Conservation (phyloP, 371 early-diverging fungal species). For the Mortierella sp. region DNA sequence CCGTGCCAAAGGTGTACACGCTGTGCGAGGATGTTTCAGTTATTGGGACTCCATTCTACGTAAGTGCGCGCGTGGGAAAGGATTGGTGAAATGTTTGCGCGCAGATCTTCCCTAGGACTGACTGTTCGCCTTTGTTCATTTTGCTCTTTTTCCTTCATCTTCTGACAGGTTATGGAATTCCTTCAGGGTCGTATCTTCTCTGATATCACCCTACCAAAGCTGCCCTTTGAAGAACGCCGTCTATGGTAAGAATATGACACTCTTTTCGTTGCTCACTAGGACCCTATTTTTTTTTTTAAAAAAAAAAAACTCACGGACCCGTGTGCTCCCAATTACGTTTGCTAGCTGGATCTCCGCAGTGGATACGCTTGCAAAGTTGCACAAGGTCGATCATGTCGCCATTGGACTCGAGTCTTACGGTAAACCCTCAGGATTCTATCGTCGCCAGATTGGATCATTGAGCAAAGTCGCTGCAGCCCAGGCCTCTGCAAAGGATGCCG, state of each 20-base stretch:
- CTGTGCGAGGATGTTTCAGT: conserved; percentile 83
- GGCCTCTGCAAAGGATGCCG: conserved; percentile 68
- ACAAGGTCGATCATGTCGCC: conserved; percentile 71
- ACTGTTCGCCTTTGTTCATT: too few species aligned
- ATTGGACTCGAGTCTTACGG: conserved; percentile 84
- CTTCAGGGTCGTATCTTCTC: conserved; percentile 87
- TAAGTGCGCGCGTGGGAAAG: conserved; percentile 38
- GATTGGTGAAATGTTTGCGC: background rate
- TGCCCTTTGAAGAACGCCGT: conserved; percentile 68
- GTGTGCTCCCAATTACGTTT: background rate
- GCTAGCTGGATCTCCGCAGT: conserved; percentile 78
- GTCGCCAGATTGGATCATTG: conserved; percentile 82
- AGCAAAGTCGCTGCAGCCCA: conserved; percentile 75
- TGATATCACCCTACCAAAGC: conserved; percentile 65
- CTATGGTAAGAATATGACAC: conserved; percentile 57
- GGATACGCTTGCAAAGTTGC: conserved; percentile 82
- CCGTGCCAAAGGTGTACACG: conserved; percentile 87
- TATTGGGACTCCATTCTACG: conserved; percentile 93
- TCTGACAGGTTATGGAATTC: conserved; percentile 91
- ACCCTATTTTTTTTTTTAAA: background rate
- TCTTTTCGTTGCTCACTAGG: background rate
- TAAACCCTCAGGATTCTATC: conserved; percentile 75
- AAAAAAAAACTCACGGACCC: background rate
- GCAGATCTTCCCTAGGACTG: background rate
- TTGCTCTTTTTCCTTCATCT: background rate